These are phyloP conservation scores for Pseudotulostoma volvatum DNA, from an alignment of 495 filamentous ascomycete species.

Conservation along the genomic window DNA sequence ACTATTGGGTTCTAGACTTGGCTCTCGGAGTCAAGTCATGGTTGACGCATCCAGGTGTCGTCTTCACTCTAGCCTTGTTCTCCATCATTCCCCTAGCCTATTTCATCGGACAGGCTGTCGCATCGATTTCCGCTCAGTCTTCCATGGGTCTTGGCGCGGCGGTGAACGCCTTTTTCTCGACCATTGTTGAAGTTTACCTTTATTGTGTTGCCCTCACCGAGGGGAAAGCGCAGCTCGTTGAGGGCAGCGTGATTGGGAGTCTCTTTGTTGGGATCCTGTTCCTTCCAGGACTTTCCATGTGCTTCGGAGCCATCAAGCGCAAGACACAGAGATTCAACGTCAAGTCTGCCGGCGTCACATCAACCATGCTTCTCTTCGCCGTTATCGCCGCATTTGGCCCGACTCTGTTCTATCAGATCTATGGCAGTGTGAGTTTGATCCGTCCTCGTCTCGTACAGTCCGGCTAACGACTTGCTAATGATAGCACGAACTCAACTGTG, in stretches of 20 bases:
- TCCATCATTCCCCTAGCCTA: conserved; percentile 97
- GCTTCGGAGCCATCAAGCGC: conserved; percentile 91
- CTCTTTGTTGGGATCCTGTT: conserved; percentile 96
- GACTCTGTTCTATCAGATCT: conserved; percentile 98
- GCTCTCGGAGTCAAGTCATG: conserved; percentile 49
- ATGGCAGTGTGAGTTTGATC: conserved; percentile 58
- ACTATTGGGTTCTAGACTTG: conserved; percentile 62
- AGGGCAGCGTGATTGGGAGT: conserved; percentile 92
- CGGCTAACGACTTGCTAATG: conserved; percentile 15
- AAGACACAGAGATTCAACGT: conserved; percentile 99
- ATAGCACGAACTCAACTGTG: conserved; percentile 83
- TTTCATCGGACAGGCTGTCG: conserved; percentile 97
- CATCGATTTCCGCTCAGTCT: conserved; percentile 96
- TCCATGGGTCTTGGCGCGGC: conserved; percentile 99
- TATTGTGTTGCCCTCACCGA: conserved; percentile 91
- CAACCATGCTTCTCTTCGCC: conserved; percentile 95
- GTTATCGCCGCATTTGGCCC: conserved; percentile 95
- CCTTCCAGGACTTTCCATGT: conserved; percentile 95
- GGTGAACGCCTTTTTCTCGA: conserved; percentile 99
- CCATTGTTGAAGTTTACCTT: conserved; percentile 92
- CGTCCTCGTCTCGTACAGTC: conserved; percentile 1
- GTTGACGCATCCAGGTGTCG: conserved; percentile 62
- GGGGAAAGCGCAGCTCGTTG: conserved; percentile 83
- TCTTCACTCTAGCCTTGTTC: conserved; percentile 71
- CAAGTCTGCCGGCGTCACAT: conserved; percentile 89